Percentiles rank a stretch among this genome's conserved stretches.
Conservation (phyloP, 1,139 yeast species). For the Candida glucosophila region DNA sequence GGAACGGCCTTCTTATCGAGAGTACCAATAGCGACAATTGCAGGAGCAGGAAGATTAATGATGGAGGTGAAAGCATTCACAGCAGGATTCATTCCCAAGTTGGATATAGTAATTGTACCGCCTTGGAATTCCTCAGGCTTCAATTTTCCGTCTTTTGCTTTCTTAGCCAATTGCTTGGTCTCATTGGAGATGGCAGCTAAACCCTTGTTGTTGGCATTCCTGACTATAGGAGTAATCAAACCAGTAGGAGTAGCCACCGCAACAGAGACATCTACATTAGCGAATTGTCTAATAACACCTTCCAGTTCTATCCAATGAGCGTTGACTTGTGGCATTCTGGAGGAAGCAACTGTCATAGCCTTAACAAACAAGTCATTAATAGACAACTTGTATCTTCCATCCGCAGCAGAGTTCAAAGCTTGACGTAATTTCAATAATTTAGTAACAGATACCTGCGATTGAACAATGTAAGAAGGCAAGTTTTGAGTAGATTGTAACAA, state of each 20-base stretch:
- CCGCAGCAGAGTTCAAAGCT: conserved; percentile 76
- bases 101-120: conserved; percentile 96
- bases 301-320: conserved; percentile 87
- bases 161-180: conserved; percentile 89
- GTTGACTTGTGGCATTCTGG: conserved; percentile 89
- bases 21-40: conserved; percentile 92
- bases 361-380: conserved; percentile 91
- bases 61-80: conserved; percentile 90
- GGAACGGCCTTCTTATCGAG: conserved; percentile 89
- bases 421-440: conserved; percentile 89
- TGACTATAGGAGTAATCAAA: conserved; percentile 90
- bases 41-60: conserved; percentile 95
- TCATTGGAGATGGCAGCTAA: conserved; percentile 71
- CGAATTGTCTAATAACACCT: conserved; percentile 87
- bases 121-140: conserved; percentile 97
- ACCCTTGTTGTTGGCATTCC: conserved; percentile 82
- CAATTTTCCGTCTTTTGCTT: conserved; percentile 91
- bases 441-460: conserved; percentile 77
- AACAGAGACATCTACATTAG: conserved; percentile 90
- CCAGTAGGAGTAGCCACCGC: conserved; percentile 99
- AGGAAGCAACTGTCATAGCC: conserved; percentile 86
- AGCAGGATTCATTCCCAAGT: conserved; percentile 97
- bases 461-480: conserved; percentile 88
- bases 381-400: conserved; percentile 84
- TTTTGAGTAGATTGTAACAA: conserved; percentile 76